A percentile compares a stretch with the other conserved stretches of the same genome.
Evolutionary conservation across 2,329 filamentous ascomycete species (phyloP).

Genomic region (Trichophyton benhamiae): DNA sequence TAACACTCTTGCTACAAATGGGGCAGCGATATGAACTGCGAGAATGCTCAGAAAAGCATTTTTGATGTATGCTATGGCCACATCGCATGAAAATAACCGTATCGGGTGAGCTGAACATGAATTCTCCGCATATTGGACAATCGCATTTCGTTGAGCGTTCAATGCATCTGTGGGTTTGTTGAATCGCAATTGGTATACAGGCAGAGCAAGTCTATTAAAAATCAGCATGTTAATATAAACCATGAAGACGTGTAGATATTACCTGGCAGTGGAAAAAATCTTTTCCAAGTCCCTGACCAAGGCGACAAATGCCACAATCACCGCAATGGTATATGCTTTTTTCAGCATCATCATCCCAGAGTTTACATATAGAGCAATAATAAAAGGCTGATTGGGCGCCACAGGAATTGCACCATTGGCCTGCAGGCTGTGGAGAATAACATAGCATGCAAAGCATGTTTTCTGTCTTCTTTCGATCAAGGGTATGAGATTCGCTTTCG

Average conservation of each 20-base stretch:
- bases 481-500: constrained; percentile 60
- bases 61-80: constrained; percentile 87
- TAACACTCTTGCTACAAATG: constrained; percentile 89
- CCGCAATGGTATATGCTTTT: constrained; percentile 93
- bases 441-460: constrained; percentile 99
- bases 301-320: constrained; percentile 89
- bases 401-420: constrained; percentile 66
- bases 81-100: constrained; percentile 90
- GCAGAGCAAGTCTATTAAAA: constrained; percentile 64
- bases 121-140: constrained; percentile 92
- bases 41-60: constrained; percentile 80
- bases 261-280: constrained; percentile 99
- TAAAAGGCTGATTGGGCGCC: constrained; percentile 70
- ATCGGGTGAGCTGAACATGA: constrained; percentile 83
- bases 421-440: constrained; percentile 67
- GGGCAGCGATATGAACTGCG: constrained; percentile 88
- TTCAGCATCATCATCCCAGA: constrained; percentile 87
- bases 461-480: constrained; percentile 72
- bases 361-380: constrained; percentile 86
- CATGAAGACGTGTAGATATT: constrained; percentile 10
- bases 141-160: constrained; percentile 90
- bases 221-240: constrained; percentile 17
- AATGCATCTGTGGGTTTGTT: constrained; percentile 80
- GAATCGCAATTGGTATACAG: constrained; percentile 81
- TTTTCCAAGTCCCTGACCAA: constrained; percentile 76